phyloP scores from a whole-genome alignment of 495 filamentous ascomycete genomes.

The Chlorociboria aeruginascens region DNA sequence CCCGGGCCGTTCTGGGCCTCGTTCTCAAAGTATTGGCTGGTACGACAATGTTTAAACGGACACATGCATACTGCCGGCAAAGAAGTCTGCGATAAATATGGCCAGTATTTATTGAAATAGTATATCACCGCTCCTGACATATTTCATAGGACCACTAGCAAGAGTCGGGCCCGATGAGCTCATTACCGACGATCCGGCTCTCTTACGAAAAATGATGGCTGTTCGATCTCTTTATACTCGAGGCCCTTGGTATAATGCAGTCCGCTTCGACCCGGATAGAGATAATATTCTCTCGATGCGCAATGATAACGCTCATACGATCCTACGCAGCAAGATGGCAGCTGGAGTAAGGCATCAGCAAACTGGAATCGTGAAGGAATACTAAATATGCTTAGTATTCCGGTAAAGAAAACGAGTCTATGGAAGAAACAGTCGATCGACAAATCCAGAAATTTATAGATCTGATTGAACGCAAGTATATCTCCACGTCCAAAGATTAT shows the following conservation, averaged over 20 bases:
- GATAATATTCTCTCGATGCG: constrained; percentile 27
- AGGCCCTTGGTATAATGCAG: constrained; percentile 21
- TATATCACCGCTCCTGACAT: too few species aligned
- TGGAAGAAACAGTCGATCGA: constrained; percentile 34
- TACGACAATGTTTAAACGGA: background rate
- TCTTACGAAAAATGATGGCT: constrained; percentile 22
- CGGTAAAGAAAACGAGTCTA: constrained; percentile 30
- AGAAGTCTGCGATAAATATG: constrained; percentile 4
- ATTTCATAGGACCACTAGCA: constrained; percentile 23
- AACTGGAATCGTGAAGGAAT: too few species aligned
- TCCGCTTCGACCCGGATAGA: constrained; percentile 18
- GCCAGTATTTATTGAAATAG: background rate
- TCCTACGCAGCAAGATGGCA: constrained; percentile 24
- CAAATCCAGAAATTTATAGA: constrained; percentile 26
- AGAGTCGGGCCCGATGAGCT: constrained; percentile 32
- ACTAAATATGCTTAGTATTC: constrained; percentile 21
- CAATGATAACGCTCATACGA: constrained; percentile 23
- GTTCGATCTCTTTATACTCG: constrained; percentile 24
- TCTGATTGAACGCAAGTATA: constrained; percentile 24
- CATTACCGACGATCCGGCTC: constrained; percentile 27
- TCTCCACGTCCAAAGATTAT: constrained; percentile 17
- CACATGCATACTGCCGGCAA: background rate
- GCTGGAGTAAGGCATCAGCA: constrained; percentile 22
- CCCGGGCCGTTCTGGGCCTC: background rate
- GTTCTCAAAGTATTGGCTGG: background rate